Conservation (phyloP, 176 grass and related monocot species). For the Zizania latifolia region DNA sequence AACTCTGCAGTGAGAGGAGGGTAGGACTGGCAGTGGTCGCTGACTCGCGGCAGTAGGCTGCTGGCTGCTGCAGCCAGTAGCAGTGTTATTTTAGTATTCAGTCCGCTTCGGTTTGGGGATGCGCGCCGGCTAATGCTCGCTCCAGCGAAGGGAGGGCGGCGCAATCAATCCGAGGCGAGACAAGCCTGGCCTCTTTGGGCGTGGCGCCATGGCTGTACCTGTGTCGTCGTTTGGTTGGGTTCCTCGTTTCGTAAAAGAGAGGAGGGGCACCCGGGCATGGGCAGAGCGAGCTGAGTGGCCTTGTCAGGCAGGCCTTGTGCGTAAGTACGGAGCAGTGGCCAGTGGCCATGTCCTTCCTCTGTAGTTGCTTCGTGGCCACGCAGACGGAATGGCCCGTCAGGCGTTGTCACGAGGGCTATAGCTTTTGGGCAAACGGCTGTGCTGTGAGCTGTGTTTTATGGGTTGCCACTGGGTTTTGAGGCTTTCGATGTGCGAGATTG, state of each 20-base stretch:
- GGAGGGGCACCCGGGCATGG: slow-evolving; percentile 2
- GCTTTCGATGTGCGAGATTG: slow-evolving; percentile 25
- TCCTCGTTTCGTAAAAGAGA: slow-evolving; percentile 11
- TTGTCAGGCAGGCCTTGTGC: slow-evolving; percentile 8
- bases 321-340: slow-evolving; percentile 20
- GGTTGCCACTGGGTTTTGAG: too few relatives aligned
- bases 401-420: not conserved
- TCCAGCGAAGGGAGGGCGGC: not conserved
- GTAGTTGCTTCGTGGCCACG: slow-evolving; percentile 12
- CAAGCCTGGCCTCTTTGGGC: slow-evolving; percentile 35
- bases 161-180: slow-evolving; percentile 30
- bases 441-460: too few relatives aligned
- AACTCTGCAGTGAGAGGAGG: too few relatives aligned
- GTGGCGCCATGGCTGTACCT: slow-evolving; percentile 26
- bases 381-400: slow-evolving; percentile 27
- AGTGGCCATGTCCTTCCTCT: slow-evolving; percentile 9
- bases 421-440: too few relatives aligned
- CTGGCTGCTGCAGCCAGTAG: too few relatives aligned
- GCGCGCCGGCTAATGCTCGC: too few relatives aligned
- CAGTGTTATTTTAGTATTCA: not conserved
- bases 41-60: too few relatives aligned
- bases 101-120: too few relatives aligned
- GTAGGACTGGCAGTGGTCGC: too few relatives aligned
- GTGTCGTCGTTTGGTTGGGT: slow-evolving; percentile 14
- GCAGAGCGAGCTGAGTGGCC: not conserved